phyloP scores from a whole-genome alignment of 2,329 filamentous ascomycete species.

The Cladosporium sp. region DNA sequence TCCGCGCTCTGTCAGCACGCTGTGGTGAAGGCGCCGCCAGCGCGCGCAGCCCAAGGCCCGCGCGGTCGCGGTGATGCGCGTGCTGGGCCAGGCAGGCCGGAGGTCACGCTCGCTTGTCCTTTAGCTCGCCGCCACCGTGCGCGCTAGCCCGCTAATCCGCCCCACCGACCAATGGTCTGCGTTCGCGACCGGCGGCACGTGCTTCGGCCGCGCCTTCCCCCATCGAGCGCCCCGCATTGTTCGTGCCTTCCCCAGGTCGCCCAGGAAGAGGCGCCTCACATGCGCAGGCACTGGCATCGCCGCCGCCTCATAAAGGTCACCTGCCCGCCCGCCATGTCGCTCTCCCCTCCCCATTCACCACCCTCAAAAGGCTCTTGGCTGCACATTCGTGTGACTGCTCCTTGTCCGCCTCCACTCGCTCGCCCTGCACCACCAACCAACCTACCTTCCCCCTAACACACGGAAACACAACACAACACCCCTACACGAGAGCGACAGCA shows the following conservation, averaged over 20 bases:
- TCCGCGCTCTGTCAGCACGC: background rate
- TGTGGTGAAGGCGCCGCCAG: background rate
- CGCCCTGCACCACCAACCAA: background rate
- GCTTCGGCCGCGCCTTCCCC: constrained; percentile 4
- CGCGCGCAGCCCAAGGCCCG: background rate
- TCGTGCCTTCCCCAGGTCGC: background rate
- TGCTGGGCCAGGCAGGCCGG: background rate
- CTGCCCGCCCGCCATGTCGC: constrained; percentile 2
- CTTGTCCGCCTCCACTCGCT: constrained; percentile 7
- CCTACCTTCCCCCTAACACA: background rate
- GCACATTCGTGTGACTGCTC: background rate
- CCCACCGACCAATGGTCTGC: constrained; percentile 7
- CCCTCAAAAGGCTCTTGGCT: background rate
- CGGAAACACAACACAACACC: background rate
- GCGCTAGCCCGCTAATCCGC: constrained; percentile 2
- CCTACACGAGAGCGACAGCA: background rate
- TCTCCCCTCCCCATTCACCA: background rate
- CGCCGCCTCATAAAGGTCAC: constrained; percentile 7
- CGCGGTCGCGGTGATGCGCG: background rate
- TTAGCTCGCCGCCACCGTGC: constrained; percentile 1
- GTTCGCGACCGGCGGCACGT: constrained; percentile 3
- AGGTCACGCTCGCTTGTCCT: constrained; percentile 1
- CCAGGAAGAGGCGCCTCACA: background rate
- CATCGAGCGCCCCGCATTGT: constrained; percentile 8
- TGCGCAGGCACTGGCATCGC: too few relatives aligned